Evolutionary conservation across 169 alveolate species (phyloP), one percentile per base, ranked within the genome.

Genomic region (Plasmodium relictum): DNA sequence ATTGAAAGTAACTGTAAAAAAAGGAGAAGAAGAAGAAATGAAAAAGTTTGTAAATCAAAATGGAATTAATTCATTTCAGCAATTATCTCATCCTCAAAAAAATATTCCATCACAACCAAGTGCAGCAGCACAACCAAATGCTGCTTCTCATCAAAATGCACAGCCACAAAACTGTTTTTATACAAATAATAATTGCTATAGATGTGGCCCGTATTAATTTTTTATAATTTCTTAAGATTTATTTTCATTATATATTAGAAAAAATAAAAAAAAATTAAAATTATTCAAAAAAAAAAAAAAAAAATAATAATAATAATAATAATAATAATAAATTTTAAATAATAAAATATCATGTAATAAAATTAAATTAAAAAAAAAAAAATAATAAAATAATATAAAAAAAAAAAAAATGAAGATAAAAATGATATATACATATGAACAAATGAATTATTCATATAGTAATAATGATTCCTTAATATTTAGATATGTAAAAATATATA

Each of bases 11-110:
- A 68, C 97, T 6, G 89, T 96, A 39, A 96, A 96, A 86, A 95
- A 96, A 88, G 98, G 98, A 16, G 98, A 96, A 59, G 98, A 96
- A 52, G 96, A 93, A 14, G 92, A 76, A 69, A 88, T 92, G 93
- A 92, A 88, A 69, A 73, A 72, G 61, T 83, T 26, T 68, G 72
- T 83, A 10, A 83, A 26, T 45, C 91, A 83, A 62, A 92, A 92
- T 59, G 92, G 92, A 41, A 26, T 76, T 8, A 73, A 69, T 39
- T 63, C 92, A 20, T 90, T 80, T 62, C 94, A 62, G 39, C 76
- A 65, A 58, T 41, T 62, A 7, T 31, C 94, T 12, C 74, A 74
- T 16, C 61, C 70, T 2, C 94, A 92, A 44, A 73, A 74, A 73
- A 69, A 59, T 50, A 76, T 70, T 22, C 85, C 94, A 50, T 18